A percentile compares a stretch with the other conserved stretches of the same genome.
Evolutionary conservation across 1,139 yeast species (phyloP).

Genomic region (Yamadazyma songkhlaensis): DNA sequence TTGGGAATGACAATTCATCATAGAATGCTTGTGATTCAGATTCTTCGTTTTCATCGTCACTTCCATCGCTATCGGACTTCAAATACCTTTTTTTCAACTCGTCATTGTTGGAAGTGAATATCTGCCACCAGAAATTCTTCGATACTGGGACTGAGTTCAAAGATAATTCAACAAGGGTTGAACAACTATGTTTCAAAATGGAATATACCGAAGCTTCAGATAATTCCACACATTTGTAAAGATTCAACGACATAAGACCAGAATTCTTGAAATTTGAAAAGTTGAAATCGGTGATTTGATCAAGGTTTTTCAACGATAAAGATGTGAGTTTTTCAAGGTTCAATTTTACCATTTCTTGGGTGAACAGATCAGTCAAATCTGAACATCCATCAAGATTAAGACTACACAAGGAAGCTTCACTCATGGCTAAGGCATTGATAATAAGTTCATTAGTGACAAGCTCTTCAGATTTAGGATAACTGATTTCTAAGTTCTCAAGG

Average conservation of each 20-base stretch:
- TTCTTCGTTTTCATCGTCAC: constrained; percentile 7
- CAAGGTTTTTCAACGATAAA: constrained; percentile 53
- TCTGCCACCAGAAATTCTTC: constrained; percentile 42
- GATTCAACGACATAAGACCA: constrained; percentile 59
- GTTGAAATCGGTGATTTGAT: constrained; percentile 65
- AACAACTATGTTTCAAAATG: constrained; percentile 59
- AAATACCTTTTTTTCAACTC: constrained; percentile 6
- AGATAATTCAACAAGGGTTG: constrained; percentile 64
- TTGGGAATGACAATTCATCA: constrained; percentile 35
- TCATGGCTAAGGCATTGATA: constrained; percentile 57
- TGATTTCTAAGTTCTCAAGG: constrained; percentile 59
- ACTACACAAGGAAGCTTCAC: constrained; percentile 59
- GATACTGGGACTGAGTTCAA: constrained; percentile 70
- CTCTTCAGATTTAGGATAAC: constrained; percentile 65
- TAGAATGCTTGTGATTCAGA: constrained; percentile 14
- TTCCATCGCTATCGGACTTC: constrained; percentile 11
- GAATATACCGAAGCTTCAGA: constrained; percentile 62
- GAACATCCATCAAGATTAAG: constrained; percentile 72
- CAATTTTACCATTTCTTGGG: constrained; percentile 58
- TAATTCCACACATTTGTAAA: constrained; percentile 64
- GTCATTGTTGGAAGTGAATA: constrained; percentile 30
- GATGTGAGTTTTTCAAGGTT: constrained; percentile 49
- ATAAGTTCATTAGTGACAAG: constrained; percentile 70
- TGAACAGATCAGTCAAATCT: constrained; percentile 61
- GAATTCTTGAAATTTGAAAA: constrained; percentile 50